phyloP scores from a whole-genome alignment of 2,329 filamentous ascomycete species.

The Anisogramma anomala region DNA sequence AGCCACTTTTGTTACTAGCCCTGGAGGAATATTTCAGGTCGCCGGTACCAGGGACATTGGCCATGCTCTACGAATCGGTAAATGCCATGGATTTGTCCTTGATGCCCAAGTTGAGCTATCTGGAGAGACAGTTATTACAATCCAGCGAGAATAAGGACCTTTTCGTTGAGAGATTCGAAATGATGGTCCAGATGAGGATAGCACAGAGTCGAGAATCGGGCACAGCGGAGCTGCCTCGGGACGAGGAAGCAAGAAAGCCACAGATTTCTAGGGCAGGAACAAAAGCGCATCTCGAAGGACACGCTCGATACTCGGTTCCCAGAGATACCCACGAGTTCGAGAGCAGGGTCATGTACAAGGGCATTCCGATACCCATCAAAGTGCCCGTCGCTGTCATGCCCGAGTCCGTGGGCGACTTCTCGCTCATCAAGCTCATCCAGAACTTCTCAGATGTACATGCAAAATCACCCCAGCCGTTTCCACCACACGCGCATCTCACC shows the following conservation, averaged over 20 bases:
- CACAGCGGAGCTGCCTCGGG: conserved; percentile 25
- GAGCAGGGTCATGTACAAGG: conserved; percentile 89
- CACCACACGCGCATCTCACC: conserved; percentile 81
- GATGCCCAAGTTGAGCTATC: conserved; percentile 71
- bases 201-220: conserved; percentile 43
- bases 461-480: conserved; percentile 74
- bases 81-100: conserved; percentile 95
- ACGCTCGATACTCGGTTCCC: conserved; percentile 62
- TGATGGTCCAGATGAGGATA: conserved; percentile 77
- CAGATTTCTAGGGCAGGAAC: conserved; percentile 50
- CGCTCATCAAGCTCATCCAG: conserved; percentile 90
- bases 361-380: conserved; percentile 93
- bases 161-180: conserved; percentile 95
- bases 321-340: conserved; percentile 97
- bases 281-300: conserved; percentile 50
- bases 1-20: conserved; percentile 81
- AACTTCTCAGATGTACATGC: conserved; percentile 77
- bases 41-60: conserved; percentile 76
- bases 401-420: conserved; percentile 96
- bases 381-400: conserved; percentile 87
- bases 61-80: conserved; percentile 79
- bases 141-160: conserved; percentile 89
- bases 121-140: conserved; percentile 79
- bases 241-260: conserved; percentile 36
- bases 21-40: conserved; percentile 95